phyloP scores from a whole-genome alignment of 208 protist genomes.

The Acanthamoeba sp. region DNA sequence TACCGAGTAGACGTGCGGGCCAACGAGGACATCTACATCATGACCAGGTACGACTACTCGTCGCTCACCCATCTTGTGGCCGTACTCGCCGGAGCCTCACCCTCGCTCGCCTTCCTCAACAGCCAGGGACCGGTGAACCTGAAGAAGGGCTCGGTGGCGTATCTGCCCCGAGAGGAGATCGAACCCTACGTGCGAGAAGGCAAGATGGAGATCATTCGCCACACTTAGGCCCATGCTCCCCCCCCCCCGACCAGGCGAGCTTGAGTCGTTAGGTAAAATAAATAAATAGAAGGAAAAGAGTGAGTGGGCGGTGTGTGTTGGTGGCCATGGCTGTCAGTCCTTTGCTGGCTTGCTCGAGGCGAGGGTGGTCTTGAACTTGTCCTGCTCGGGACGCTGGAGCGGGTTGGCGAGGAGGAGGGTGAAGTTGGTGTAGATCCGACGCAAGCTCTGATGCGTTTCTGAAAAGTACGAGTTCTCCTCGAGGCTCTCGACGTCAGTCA shows the following conservation, averaged over 20 bases:
- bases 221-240: not conserved
- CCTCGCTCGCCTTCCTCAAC: not conserved
- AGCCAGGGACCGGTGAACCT: constrained; percentile 24
- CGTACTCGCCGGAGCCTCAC: too few relatives aligned
- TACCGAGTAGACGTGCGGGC: constrained; percentile 12
- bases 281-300: too few relatives aligned
- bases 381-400: constrained; percentile 35
- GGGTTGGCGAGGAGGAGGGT: constrained; percentile 23
- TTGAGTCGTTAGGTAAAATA: not conserved
- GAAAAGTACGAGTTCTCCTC: constrained; percentile 36
- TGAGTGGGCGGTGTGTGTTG: not conserved
- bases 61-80: not conserved
- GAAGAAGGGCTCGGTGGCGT: constrained; percentile 38
- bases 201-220: constrained; percentile 46
- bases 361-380: constrained; percentile 29
- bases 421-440: constrained; percentile 12
- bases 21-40: constrained; percentile 42
- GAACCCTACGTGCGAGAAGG: constrained; percentile 27
- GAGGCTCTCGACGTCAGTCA: constrained; percentile 4
- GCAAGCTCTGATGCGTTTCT: constrained; percentile 30
- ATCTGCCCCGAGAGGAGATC: constrained; percentile 4
- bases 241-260: too few relatives aligned
- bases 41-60: not conserved
- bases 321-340: not conserved
- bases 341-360: not conserved